Conservation (phyloP, 805 yeast genomes). For the Hemisphaericaspora nanyangensis region DNA sequence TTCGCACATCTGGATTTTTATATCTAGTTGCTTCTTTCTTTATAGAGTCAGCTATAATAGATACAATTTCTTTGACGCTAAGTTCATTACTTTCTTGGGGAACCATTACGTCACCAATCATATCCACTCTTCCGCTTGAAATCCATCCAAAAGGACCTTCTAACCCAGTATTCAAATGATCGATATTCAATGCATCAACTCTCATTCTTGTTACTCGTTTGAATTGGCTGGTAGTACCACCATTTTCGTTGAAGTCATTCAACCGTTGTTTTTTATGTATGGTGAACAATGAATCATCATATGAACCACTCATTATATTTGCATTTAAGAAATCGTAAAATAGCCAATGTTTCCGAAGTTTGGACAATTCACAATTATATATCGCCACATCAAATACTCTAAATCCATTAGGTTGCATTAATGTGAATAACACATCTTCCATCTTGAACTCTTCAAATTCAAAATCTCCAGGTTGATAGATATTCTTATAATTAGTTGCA, state of each 20-base stretch:
- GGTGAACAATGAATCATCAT: constrained; percentile 90
- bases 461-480: constrained; percentile 83
- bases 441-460: constrained; percentile 79
- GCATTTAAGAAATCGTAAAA: constrained; percentile 85
- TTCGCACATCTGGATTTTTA: constrained; percentile 25
- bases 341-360: constrained; percentile 88
- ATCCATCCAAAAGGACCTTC: constrained; percentile 99
- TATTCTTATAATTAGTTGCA: constrained; percentile 74
- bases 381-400: constrained; percentile 84
- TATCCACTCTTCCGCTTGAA: constrained; percentile 84
- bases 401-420: constrained; percentile 76
- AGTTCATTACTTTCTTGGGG: constrained; percentile 60
- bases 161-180: constrained; percentile 85
- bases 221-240: constrained; percentile 15
- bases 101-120: constrained; percentile 85
- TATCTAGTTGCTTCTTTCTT: constrained; percentile 47
- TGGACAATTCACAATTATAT: constrained; percentile 78
- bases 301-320: constrained; percentile 80
- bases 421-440: constrained; percentile 80
- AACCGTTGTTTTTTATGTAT: constrained; percentile 72
- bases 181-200: constrained; percentile 80
- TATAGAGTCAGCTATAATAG: constrained; percentile 44
- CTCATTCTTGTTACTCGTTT: constrained; percentile 68
- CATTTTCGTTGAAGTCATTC: constrained; percentile 37
- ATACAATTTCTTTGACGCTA: constrained; percentile 46